Conservation (phyloP, 108 stramenopile genomes). For the Heterococcus sp. region DNA sequence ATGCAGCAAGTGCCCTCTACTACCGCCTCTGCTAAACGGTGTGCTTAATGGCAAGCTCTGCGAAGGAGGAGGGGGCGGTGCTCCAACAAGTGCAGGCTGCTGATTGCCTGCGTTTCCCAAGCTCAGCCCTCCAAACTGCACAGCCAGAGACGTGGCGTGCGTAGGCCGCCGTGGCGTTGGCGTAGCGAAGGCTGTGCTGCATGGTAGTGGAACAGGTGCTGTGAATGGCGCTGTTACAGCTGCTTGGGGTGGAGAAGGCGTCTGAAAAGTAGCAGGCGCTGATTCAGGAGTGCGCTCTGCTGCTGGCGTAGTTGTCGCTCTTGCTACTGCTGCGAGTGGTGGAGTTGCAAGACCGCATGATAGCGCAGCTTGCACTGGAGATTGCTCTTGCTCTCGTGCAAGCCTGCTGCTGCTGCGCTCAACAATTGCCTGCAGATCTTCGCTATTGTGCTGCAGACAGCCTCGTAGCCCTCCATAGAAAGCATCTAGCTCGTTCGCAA, state of each 20-base stretch:
- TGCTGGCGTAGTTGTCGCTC: neutral
- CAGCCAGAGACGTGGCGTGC: neutral
- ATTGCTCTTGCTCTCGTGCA: no score
- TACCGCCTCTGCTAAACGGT: neutral
- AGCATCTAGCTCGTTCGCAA: neutral
- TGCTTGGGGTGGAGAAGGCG: neutral
- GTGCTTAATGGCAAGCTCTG: neutral
- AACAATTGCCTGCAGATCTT: neutral
- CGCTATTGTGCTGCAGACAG: neutral
- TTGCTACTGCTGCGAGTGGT: no score
- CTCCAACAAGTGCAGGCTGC: no score
- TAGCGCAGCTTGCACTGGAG: no score
- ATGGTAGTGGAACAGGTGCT: neutral
- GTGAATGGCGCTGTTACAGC: neutral
- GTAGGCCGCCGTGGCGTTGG: no score
- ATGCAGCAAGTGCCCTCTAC: neutral
- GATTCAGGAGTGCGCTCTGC: no score
- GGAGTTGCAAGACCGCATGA: no score
- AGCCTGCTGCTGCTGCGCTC: neutral
- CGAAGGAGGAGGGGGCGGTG: no score
- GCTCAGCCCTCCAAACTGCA: neutral
- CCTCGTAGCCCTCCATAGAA: neutral
- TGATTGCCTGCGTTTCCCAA: neutral
- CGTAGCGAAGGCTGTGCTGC: neutral
- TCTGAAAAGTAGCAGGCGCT: no score